Conservation (phyloP, 2,329 filamentous ascomycete species). For the Fusarium nodosum region DNA sequence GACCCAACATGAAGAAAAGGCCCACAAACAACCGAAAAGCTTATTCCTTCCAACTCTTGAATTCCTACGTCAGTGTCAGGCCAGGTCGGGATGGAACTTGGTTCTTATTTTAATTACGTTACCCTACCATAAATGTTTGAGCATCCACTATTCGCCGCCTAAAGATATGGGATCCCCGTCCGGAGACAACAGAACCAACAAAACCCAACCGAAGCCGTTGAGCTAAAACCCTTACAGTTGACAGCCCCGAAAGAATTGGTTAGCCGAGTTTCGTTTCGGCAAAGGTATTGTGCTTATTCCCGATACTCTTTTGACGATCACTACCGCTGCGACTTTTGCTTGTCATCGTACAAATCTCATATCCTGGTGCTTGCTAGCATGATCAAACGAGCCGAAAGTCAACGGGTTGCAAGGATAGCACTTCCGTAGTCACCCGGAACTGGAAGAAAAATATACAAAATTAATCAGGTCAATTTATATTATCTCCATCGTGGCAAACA, state of each 20-base stretch:
- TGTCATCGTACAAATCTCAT: not conserved
- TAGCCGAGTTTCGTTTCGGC: not conserved
- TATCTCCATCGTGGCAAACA: not conserved
- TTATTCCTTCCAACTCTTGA: not conserved
- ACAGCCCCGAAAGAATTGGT: slow-evolving; percentile 1
- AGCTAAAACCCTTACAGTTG: slow-evolving; percentile 1
- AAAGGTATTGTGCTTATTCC: not conserved
- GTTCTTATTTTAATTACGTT: slow-evolving; percentile 28
- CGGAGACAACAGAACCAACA: not conserved
- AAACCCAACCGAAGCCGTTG: slow-evolving; percentile 3
- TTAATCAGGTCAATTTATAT: not conserved
- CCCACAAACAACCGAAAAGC: slow-evolving; percentile 2
- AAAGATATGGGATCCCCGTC: slow-evolving; percentile 18
- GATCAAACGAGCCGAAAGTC: not conserved
- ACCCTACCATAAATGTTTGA: not conserved
- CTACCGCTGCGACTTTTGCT: not conserved
- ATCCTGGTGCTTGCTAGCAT: not conserved
- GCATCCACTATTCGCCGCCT: slow-evolving; percentile 13
- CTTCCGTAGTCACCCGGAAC: not conserved
- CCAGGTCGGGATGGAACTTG: slow-evolving; percentile 8
- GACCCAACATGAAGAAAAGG: not conserved
- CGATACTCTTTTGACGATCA: slow-evolving; percentile 1
- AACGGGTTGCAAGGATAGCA: not conserved
- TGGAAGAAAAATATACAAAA: not conserved
- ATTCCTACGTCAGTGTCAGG: not conserved